Evolutionary conservation across 169 alveolate species (phyloP).

Genomic region (Theileria orientalis): DNA sequence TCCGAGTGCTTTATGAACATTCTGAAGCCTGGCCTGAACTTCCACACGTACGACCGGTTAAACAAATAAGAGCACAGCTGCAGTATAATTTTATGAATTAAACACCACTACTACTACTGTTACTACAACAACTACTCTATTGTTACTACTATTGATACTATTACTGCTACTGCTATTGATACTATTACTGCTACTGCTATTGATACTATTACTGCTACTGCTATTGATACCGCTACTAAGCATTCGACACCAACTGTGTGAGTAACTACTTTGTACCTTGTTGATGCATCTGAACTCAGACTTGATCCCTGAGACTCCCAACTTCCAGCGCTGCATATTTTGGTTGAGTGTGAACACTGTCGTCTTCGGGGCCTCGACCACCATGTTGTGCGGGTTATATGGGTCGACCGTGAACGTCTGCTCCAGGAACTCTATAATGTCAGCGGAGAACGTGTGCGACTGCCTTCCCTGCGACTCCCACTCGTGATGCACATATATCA

Average conservation of each 20-base stretch:
- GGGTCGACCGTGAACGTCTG: conserved; percentile 14
- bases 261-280: conserved; percentile 23
- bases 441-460: not conserved
- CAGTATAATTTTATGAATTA: not conserved
- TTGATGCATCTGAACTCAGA: conserved; percentile 46
- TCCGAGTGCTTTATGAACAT: conserved; percentile 19
- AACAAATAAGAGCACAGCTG: conserved; percentile 26
- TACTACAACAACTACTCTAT: no score
- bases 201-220: no score
- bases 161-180: no score
- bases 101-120: no score
- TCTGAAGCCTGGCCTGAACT: conserved; percentile 30
- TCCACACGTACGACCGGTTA: conserved; percentile 44
- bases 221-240: no score
- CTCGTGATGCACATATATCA: not conserved
- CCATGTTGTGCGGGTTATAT: conserved; percentile 17
- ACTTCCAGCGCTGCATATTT: conserved; percentile 26
- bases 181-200: no score
- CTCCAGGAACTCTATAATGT: conserved; percentile 10
- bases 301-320: conserved; percentile 38
- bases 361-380: conserved; percentile 12
- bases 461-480: not conserved
- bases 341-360: conserved; percentile 18
- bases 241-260: no score
- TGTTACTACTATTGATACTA: no score